Conservation (phyloP, 106 monocot genomes). For the Narthecium ossifragum region DNA sequence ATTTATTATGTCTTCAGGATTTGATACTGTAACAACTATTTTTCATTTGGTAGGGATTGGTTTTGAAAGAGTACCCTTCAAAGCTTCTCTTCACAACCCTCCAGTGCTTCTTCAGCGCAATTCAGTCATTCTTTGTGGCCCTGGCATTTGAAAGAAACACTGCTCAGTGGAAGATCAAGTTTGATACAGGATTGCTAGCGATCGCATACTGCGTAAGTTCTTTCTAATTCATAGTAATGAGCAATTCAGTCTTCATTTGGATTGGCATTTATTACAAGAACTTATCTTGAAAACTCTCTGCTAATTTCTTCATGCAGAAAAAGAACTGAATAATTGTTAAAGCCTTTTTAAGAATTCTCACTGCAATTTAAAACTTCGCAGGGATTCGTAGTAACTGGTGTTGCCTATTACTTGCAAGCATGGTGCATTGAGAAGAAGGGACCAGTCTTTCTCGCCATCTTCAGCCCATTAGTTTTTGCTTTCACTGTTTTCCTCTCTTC, state of each 20-base stretch:
- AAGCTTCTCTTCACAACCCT: conserved; percentile 30
- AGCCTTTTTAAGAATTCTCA: too few relatives aligned
- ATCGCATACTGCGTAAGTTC: conserved; percentile 30
- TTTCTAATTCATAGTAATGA: too few relatives aligned
- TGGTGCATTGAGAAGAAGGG: conserved; percentile 49
- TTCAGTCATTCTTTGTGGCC: conserved; percentile 28
- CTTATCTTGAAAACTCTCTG: too few relatives aligned
- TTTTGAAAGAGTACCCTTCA: conserved; percentile 37
- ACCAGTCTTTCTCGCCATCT: conserved; percentile 47
- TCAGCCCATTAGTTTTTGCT: conserved; percentile 32
- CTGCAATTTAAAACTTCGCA: conserved; percentile 4
- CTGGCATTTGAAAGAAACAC: conserved; percentile 34
- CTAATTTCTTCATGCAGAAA: too few relatives aligned
- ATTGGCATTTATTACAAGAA: too few relatives aligned
- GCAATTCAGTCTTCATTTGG: background rate
- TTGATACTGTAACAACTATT: too few relatives aligned
- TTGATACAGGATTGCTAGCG: conserved; percentile 27
- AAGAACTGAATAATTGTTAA: too few relatives aligned
- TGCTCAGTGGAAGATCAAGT: conserved; percentile 28
- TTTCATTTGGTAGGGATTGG: background rate
- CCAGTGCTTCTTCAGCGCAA: conserved; percentile 27
- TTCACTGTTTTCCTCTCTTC: conserved; percentile 40
- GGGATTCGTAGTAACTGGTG: conserved; percentile 35
- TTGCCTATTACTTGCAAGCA: conserved; percentile 29
- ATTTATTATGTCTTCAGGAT: too few relatives aligned